Percentiles rank a stretch among this genome's conserved stretches.
Conservation (phyloP, 805 yeast species). For the Metschnikowia gruessii region DNA sequence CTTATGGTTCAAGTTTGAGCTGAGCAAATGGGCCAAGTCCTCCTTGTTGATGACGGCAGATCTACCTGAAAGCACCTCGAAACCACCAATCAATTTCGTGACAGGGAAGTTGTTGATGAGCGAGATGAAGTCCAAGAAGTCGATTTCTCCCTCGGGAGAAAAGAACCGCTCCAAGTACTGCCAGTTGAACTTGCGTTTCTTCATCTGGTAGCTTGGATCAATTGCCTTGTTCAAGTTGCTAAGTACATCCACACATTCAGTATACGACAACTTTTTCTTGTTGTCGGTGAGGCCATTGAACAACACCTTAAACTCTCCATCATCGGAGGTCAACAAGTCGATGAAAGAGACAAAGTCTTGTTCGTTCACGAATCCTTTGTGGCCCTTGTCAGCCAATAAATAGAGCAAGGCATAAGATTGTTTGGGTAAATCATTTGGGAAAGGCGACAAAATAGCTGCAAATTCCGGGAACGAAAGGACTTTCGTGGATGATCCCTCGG, state of each 20-base stretch:
- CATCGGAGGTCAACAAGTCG: conserved; percentile 40
- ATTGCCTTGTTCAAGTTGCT: conserved; percentile 39
- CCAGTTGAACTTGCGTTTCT: conserved; percentile 43
- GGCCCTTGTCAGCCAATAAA: conserved; percentile 70
- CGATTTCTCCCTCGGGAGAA: conserved; percentile 38
- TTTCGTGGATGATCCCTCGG: conserved; percentile 21
- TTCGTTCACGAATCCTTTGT: conserved; percentile 63
- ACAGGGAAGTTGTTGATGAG: conserved; percentile 44
- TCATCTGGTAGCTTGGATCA: conserved; percentile 41
- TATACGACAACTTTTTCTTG: conserved; percentile 26
- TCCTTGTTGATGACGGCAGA: conserved; percentile 29
- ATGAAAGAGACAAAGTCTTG: conserved; percentile 76
- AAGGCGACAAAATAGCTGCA: conserved; percentile 39
- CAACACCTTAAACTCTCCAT: conserved; percentile 48
- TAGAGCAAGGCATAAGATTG: conserved; percentile 56
- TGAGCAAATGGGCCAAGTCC: conserved; percentile 33
- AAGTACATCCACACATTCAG: conserved; percentile 35
- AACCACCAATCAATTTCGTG: conserved; percentile 43
- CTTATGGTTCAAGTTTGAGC: conserved; percentile 41
- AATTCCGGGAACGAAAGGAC: conserved; percentile 36
- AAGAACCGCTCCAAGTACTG: conserved; percentile 39
- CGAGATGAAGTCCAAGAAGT: conserved; percentile 38
- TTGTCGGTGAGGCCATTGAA: conserved; percentile 46
- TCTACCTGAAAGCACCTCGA: conserved; percentile 36
- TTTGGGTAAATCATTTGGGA: conserved; percentile 38